These are phyloP conservation scores for Shiraia sp. DNA, from an alignment of 2,329 filamentous ascomycete genomes.

Conservation along the genomic window DNA sequence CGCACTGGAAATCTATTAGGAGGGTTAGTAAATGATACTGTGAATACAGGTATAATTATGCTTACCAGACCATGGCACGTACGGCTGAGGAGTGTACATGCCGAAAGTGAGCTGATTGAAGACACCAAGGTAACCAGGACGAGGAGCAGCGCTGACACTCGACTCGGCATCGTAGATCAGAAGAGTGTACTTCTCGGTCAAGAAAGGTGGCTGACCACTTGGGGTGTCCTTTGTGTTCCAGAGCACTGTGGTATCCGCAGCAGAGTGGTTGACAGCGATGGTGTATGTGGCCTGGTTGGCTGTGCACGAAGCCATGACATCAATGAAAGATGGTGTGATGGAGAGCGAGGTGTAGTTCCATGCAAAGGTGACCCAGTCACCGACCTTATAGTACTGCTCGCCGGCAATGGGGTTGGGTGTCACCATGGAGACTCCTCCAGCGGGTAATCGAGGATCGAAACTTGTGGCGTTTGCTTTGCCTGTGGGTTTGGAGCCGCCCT, in stretches of 20 bases:
- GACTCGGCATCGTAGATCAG: conserved; percentile 63
- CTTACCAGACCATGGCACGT: conserved; percentile 56
- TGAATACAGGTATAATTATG: not conserved
- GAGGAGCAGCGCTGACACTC: conserved; percentile 55
- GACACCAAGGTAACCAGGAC: conserved; percentile 59
- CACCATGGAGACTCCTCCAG: conserved; percentile 65
- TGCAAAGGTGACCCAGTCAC: conserved; percentile 63
- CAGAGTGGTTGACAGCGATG: conserved; percentile 62
- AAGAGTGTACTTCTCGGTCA: conserved; percentile 65
- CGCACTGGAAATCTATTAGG: conserved; percentile 56
- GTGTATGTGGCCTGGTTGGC: conserved; percentile 64
- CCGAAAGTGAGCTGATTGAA: conserved; percentile 61
- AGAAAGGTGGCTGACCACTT: conserved; percentile 48
- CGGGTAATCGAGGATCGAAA: conserved; percentile 58
- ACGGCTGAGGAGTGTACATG: conserved; percentile 62
- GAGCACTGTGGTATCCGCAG: conserved; percentile 55
- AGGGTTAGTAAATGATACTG: conserved; percentile 8
- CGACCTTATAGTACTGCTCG: conserved; percentile 66
- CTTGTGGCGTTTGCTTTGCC: conserved; percentile 31
- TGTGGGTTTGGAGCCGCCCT: conserved; percentile 20
- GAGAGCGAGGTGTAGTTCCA: conserved; percentile 72
- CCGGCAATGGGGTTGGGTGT: conserved; percentile 57
- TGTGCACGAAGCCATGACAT: conserved; percentile 65
- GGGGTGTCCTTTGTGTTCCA: conserved; percentile 61
- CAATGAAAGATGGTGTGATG: conserved; percentile 61